phyloP scores from a whole-genome alignment of 305 asterid species.

The Solanum hybrid region DNA sequence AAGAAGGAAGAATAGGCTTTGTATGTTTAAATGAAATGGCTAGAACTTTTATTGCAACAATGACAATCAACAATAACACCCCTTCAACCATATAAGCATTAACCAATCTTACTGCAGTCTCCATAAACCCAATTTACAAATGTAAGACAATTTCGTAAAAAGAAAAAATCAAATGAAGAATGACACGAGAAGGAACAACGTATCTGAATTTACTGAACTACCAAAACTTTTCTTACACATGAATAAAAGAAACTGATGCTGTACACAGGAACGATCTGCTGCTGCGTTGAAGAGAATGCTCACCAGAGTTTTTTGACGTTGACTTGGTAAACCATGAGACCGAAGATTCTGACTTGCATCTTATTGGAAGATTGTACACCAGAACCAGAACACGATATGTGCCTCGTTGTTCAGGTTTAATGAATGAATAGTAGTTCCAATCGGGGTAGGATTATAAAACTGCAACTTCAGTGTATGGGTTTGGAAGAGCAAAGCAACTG shows the following conservation, averaged over 20 bases:
- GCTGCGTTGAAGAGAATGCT: conserved; percentile 23
- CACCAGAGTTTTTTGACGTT: conserved; percentile 9
- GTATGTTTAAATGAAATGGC: conserved; percentile 7
- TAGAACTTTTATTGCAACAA: conserved; percentile 32
- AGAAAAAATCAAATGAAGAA: conserved; percentile 17
- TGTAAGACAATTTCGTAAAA: conserved; percentile 27
- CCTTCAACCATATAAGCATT: conserved; percentile 23
- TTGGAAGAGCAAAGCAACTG: conserved; percentile 17
- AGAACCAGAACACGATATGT: conserved; percentile 9
- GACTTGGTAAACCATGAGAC: conserved; percentile 16
- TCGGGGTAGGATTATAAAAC: conserved; percentile 17
- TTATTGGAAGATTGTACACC: conserved; percentile 32
- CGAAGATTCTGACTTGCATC: conserved; percentile 12
- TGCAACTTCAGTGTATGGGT: conserved; percentile 25
- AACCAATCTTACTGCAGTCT: conserved; percentile 35
- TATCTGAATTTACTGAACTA: conserved; percentile 48
- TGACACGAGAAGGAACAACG: conserved; percentile 25
- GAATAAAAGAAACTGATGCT: conserved; percentile 55
- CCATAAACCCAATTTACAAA: conserved; percentile 56
- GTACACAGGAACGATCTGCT: conserved; percentile 47
- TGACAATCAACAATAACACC: conserved; percentile 25
- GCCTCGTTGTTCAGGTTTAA: conserved; percentile 26
- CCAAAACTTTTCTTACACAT: conserved; percentile 94
- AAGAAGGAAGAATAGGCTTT: background rate
- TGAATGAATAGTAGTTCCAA: conserved; percentile 27